Evolutionary conservation across 2,329 filamentous ascomycete genomes (phyloP), one percentile per base, ranked within the genome.

Genomic region (Scedosporium boydii): DNA sequence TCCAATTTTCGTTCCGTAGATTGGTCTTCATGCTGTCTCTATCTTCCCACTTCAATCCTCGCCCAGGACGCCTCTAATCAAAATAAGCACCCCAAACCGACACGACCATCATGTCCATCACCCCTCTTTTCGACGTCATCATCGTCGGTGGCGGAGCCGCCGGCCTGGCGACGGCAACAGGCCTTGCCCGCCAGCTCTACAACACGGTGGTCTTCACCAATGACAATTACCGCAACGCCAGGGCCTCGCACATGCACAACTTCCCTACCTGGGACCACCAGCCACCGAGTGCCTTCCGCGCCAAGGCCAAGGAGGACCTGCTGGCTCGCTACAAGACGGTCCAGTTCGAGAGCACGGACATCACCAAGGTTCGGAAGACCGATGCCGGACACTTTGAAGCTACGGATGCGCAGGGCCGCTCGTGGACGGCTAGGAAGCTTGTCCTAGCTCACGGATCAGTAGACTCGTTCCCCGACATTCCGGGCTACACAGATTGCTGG

Each of bases 401-500:
- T 0, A 65, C 70, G 0, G 82, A 84, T 63, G 72, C 68, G 1
- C 42, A 71, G 0, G 81, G 80, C 0, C 67, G 70, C 2, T 68
- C 66, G 0, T 86, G 78, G 66, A 65, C 70, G 9, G 83, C 82
- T 0, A 74, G 74, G 57, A 86, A 82, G 64, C 61, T 88, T 1
- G 78, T 84, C 0, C 70, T 88, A 0, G 84, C 82, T 0, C 82
- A 74, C 0, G 85, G 85, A 0, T 74, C 82, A 0, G 70, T 68
- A 26, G 85, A 87, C 65, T 66, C 82, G 0, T 68, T 80, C 38
- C 80, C 80, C 0, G 67, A 79, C 14, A 79, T 86, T 2, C 68
- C 75, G 2, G 84, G 85, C 0, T 87, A 83, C 64, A 73, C 66
- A 0, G 79, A 85, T 48, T 80, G 80, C 62, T 87, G 82, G 82